Evolutionary conservation across 192 early-diverging fungal species (phyloP).

Genomic region (Chytriomyces confervae): DNA sequence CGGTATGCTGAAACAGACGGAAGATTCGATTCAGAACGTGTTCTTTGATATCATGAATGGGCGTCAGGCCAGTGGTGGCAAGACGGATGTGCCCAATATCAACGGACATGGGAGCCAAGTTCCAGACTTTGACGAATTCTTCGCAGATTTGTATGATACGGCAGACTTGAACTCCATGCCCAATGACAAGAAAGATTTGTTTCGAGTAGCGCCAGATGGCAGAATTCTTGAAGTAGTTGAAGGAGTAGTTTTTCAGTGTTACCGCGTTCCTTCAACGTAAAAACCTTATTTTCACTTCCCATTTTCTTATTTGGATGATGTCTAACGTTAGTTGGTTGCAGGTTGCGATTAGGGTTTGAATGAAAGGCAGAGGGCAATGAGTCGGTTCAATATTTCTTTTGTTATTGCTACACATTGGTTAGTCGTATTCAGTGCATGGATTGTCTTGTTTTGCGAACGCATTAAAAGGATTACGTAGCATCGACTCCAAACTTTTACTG

Average conservation of each 20-base stretch:
- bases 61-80: too few relatives aligned
- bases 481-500: too few relatives aligned
- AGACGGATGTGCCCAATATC: background rate
- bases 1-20: slow-evolving; percentile 3
- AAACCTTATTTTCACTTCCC: too few relatives aligned
- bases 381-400: too few relatives aligned
- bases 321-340: background rate
- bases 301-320: background rate
- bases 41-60: background rate
- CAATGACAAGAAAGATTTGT: too few relatives aligned
- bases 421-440: too few relatives aligned
- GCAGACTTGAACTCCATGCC: background rate
- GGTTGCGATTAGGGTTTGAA: background rate
- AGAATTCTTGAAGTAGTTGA: background rate
- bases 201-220: background rate
- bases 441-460: too few relatives aligned
- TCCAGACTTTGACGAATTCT: background rate
- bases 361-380: background rate
- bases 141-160: background rate
- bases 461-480: too few relatives aligned
- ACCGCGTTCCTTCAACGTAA: slow-evolving; percentile 2
- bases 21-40: background rate
- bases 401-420: too few relatives aligned
- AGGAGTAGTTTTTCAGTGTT: slow-evolving; percentile 14
- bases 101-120: too few relatives aligned